Conservation (phyloP, 305 asterid species). For the Withania somnifera region DNA sequence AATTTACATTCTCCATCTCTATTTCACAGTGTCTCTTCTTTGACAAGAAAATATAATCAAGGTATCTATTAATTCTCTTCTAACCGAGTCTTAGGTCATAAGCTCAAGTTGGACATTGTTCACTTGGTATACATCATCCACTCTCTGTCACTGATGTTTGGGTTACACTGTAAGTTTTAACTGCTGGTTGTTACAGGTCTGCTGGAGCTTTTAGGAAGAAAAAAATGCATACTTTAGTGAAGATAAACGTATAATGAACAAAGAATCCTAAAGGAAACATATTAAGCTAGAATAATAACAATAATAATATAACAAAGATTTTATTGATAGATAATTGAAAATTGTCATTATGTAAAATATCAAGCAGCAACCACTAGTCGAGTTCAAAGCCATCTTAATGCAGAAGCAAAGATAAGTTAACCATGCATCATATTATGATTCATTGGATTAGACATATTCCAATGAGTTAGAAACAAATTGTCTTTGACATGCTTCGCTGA, state of each 20-base stretch:
- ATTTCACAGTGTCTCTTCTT: neutral
- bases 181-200: neutral
- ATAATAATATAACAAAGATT: neutral
- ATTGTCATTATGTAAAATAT: neutral
- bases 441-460: neutral
- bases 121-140: neutral
- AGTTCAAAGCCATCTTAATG: neutral
- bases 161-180: neutral
- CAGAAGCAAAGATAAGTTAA: neutral
- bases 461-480: neutral
- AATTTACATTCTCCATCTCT: neutral
- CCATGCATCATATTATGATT: neutral
- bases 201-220: neutral
- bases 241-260: neutral
- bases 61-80: neutral
- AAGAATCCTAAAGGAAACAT: neutral
- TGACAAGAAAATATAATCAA: neutral
- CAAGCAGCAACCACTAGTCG: neutral
- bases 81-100: neutral
- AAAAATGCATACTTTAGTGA: neutral
- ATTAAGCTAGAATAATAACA: neutral
- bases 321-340: neutral
- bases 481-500: neutral
- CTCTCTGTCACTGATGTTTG: neutral
- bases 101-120: neutral